phyloP scores from a whole-genome alignment of 75 land plant species.

The Selaginella tamariscina region DNA sequence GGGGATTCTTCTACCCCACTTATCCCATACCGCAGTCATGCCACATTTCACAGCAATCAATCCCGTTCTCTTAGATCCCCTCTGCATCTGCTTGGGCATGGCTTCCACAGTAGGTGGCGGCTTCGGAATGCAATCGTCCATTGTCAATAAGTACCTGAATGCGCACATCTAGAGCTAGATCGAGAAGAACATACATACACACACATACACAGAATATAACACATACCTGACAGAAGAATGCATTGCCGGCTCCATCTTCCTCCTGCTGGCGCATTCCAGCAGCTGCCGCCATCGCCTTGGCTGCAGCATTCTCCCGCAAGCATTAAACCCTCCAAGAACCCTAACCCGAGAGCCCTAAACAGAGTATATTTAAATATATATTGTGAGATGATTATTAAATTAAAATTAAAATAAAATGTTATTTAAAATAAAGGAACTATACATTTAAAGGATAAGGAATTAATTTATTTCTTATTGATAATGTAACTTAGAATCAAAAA shows the following conservation, averaged over 20 bases:
- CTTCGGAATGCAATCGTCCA: not conserved
- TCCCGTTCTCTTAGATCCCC: constrained; percentile 58
- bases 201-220: not conserved
- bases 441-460: too few relatives aligned
- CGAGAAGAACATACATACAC: not conserved
- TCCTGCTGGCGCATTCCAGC: not conserved
- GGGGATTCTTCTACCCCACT: constrained; percentile 85
- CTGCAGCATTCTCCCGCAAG: not conserved
- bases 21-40: constrained; percentile 94
- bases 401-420: too few relatives aligned
- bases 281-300: not conserved
- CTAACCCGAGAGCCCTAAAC: not conserved
- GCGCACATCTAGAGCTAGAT: not conserved
- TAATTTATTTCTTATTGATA: too few relatives aligned
- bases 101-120: not conserved
- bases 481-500: too few relatives aligned
- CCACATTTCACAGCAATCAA: constrained; percentile 94
- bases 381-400: too few relatives aligned
- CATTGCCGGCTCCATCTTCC: not conserved
- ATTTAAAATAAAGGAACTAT: too few relatives aligned
- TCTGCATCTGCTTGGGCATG: not conserved
- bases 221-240: not conserved
- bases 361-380: not conserved
- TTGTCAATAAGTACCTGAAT: not conserved
- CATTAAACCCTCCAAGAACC: too few relatives aligned